These are phyloP conservation scores for Salix purpurea DNA, from an alignment of 345 rosid genomes.

Conservation along the genomic window DNA sequence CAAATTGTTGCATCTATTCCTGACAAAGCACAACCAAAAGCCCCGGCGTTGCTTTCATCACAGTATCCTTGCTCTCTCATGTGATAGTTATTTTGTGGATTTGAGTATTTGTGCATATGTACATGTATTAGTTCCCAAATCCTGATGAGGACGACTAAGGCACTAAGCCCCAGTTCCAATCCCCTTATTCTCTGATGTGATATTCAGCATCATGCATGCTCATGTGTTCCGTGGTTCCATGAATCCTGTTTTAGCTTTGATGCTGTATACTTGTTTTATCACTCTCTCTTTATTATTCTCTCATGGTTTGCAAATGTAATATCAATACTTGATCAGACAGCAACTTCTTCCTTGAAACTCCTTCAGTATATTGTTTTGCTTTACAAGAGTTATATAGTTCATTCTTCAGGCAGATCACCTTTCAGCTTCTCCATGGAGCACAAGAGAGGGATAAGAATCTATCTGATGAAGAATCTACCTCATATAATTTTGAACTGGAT, in stretches of 20 bases:
- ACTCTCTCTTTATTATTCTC: not conserved
- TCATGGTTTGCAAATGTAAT: too few species aligned
- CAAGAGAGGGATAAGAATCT: constrained; percentile 33
- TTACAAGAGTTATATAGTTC: constrained; percentile 46
- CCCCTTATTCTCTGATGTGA: not conserved
- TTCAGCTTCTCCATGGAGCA: constrained; percentile 56
- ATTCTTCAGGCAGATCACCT: constrained; percentile 68
- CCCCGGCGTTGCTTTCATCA: constrained; percentile 57
- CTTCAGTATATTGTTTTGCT: constrained; percentile 29
- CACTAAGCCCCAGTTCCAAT: not conserved
- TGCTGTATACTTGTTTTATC: not conserved
- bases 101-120: not conserved
- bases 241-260: not conserved
- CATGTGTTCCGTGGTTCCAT: not conserved
- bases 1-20: constrained; percentile 83
- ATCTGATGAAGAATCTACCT: constrained; percentile 12
- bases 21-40: constrained; percentile 71
- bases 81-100: constrained; percentile 1
- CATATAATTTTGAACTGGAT: constrained; percentile 25
- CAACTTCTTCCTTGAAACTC: not conserved
- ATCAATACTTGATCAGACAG: not conserved
- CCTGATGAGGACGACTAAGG: not conserved
- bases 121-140: not conserved
- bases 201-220: not conserved
- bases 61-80: constrained; percentile 74